phyloP scores from a whole-genome alignment of 2,329 filamentous ascomycete genomes.

The Macrophomina pseudophaseolina region DNA sequence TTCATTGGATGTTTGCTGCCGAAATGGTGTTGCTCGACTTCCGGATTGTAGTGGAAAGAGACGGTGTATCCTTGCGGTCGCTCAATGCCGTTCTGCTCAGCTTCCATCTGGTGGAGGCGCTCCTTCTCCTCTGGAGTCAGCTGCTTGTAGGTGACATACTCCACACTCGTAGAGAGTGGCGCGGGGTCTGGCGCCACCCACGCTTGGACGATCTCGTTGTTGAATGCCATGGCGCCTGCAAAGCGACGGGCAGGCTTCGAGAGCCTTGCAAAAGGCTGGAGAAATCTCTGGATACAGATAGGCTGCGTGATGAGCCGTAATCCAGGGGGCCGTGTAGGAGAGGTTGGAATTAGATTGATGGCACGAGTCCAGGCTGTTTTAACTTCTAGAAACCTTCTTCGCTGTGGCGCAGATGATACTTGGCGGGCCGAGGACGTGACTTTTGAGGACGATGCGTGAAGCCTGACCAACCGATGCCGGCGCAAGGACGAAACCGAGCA shows the following conservation, averaged over 20 bases:
- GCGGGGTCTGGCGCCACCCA: slow-evolving; percentile 19
- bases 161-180: slow-evolving; percentile 23
- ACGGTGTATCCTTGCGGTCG: slow-evolving; percentile 86
- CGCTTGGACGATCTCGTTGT: slow-evolving; percentile 26
- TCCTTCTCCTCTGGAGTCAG: slow-evolving; percentile 24
- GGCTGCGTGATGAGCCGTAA: neutral
- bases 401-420: neutral
- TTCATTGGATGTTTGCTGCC: slow-evolving; percentile 98
- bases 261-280: neutral
- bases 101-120: slow-evolving; percentile 58
- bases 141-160: slow-evolving; percentile 20
- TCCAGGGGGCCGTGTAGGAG: neutral
- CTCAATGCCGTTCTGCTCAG: slow-evolving; percentile 70
- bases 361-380: neutral
- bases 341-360: neutral
- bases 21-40: slow-evolving; percentile 96
- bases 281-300: neutral
- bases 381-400: neutral
- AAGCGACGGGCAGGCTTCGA: neutral
- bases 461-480: neutral
- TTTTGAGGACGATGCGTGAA: neutral
- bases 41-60: slow-evolving; percentile 93
- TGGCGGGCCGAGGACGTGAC: slow-evolving; percentile 5
- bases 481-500: neutral
- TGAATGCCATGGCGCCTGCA: slow-evolving; percentile 17